Base-by-base conservation (phyloP, 73 alveolate species). In the Tetrahymena thermophila region DNA sequence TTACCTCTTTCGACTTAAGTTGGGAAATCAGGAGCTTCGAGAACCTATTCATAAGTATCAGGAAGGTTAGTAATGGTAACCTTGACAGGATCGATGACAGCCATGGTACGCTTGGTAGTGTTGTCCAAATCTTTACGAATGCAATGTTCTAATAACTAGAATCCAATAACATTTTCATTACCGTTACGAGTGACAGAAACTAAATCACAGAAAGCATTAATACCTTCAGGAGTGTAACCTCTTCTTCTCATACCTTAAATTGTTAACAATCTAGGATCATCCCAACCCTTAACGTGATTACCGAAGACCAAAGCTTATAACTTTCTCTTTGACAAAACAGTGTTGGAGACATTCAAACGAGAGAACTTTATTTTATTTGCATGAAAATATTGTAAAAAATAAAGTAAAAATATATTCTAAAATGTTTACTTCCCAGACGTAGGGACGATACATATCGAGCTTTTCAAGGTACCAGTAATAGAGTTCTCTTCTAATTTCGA, bases 401-500 rank as follows among this genome's bases (percentile, higher is more conserved):
- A 21, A 23, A 71, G 8, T 71, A n/a, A 71, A 56, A 56, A 25
- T 10, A 28, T 8, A 7, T 23, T 23, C n/a, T 9, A 10, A 19
- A 71, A 4, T 10, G 21, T 19, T 50, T 71, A 71, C 89, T 71
- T 99, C 99, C 99, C 99, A 99, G 5, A 99, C 99, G 37, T 95
- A 97, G 13, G 99, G 99, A 93, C 99, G 97, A 96, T 98, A 99
- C 96, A 99, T 96, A 96, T 99, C 99, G 23, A 99, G 99, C 35
- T 99, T 99, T 94, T 98, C 99, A 93, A 99, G 97, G 34, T 98
- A 97, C 99, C 99, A 99, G 96, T 99, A 99, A 95, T 99, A 99
- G 43, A 99, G 98, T 94, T 99, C 99, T 96, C 99, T 97, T 97
- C 99, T 98, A 94, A 98, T 99, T 96, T 99, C 99, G 89, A 99